Base-by-base conservation (phyloP, 805 yeast genomes). In the Saturnispora gosingensis region DNA sequence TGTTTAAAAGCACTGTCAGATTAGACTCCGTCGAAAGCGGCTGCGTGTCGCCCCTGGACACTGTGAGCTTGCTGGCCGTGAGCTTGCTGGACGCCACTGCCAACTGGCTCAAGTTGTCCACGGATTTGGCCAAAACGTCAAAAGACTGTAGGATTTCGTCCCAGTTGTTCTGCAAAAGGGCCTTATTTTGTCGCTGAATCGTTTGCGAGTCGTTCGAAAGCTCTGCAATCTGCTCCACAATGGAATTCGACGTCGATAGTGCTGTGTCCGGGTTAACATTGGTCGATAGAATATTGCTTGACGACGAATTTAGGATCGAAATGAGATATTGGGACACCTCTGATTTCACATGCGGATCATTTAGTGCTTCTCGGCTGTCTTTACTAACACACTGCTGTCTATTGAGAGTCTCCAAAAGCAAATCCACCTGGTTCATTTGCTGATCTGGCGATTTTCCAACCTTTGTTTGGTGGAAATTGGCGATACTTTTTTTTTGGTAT, bases 151-250 rank as follows among this genome's bases (percentile, higher is more conserved):
- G 65, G 30, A 80, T 73, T 50, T 74, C 65, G 43, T 77, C 78
- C 18, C 83, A 67, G 30, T 52, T 49, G 7, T 13, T 7, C 20
- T 15, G 46, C n/a, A 38, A 42, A 24, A 49, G 20, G 2, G 36
- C n/a, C 18, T 30, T 45, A 5, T 36, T 48, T 15, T 54, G 43
- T 4, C 49, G 24, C n/a, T 52, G 51, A 3, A 52, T n/a, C 5
- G 42, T 13, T 7, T 48, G 25, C 11, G 55, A 45, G 11, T 48
- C 35, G 35, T 52, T 54, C 3, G 52, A 88, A 34, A 83, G 65
- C 59, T 85, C 91, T 0, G 90, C 90, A 43, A 85, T 81, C 60
- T 82, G 89, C 56, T 83, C 88, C 1, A 81, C 77, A 34, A 81
- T 57, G 0, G 81, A 75, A 46, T 64, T 60, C 15, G 13, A 15